These are phyloP conservation scores for Alternaria incomplexa DNA, from an alignment of 2,329 filamentous ascomycete species.

Conservation along the genomic window DNA sequence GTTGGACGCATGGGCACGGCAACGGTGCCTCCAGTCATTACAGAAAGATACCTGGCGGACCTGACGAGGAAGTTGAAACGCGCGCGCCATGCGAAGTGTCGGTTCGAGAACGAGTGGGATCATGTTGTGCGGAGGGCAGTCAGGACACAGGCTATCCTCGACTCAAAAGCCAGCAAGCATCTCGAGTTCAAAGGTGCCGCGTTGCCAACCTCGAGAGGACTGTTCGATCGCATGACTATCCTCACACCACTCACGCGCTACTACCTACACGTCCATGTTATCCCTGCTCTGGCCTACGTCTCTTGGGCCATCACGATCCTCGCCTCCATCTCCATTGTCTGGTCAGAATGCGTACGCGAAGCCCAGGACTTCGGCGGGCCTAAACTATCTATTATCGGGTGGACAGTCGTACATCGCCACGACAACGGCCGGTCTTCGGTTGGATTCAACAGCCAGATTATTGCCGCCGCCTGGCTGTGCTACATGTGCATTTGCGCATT, in stretches of 20 bases:
- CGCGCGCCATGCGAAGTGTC: slow-evolving; percentile 79
- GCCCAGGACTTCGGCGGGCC: slow-evolving; percentile 63
- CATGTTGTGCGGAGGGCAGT: slow-evolving; percentile 75
- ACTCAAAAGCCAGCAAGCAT: slow-evolving; percentile 79
- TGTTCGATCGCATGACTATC: slow-evolving; percentile 53
- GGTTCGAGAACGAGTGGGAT: slow-evolving; percentile 88
- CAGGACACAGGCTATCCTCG: slow-evolving; percentile 79
- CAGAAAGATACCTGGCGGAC: slow-evolving; percentile 90
- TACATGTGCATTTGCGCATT: slow-evolving; percentile 96
- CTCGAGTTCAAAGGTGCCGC: slow-evolving; percentile 74
- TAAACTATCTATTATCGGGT: slow-evolving; percentile 72
- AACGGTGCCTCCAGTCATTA: slow-evolving; percentile 79
- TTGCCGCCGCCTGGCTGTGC: slow-evolving; percentile 85
- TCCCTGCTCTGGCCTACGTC: slow-evolving; percentile 71
- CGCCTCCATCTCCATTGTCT: slow-evolving; percentile 83
- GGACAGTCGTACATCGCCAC: slow-evolving; percentile 77
- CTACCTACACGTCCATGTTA: slow-evolving; percentile 73
- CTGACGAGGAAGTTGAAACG: slow-evolving; percentile 81
- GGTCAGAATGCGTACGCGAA: slow-evolving; percentile 92
- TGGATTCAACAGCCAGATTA: slow-evolving; percentile 83
- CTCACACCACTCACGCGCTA: slow-evolving; percentile 85
- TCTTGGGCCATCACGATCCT: slow-evolving; percentile 72
- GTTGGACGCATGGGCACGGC: slow-evolving; percentile 44
- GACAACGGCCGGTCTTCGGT: slow-evolving; percentile 74
- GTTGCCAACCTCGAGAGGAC: slow-evolving; percentile 53